Conservation (phyloP, 768 basidiomycete species). For the Pluteus cervinus region DNA sequence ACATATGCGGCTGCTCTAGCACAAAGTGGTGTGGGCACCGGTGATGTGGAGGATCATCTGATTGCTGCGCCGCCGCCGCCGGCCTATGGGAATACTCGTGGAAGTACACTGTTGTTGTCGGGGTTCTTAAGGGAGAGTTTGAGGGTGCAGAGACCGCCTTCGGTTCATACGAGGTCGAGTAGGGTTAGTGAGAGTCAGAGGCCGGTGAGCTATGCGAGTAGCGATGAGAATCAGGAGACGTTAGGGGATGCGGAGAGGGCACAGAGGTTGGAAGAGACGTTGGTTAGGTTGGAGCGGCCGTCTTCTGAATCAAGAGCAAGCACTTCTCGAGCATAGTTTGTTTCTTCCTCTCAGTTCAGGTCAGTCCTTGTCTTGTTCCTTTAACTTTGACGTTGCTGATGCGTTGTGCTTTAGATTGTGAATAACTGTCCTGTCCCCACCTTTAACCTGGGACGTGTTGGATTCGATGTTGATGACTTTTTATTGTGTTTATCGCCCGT, state of each 20-base stretch:
- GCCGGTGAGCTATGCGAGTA: constrained; percentile 50
- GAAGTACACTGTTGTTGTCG: constrained; percentile 55
- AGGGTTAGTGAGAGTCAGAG: constrained; percentile 25
- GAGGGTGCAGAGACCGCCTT: constrained; percentile 40
- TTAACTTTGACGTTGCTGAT: no score
- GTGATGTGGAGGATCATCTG: constrained; percentile 66
- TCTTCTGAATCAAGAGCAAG: no score
- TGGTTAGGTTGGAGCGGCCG: constrained; percentile 38
- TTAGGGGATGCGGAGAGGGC: constrained; percentile 49
- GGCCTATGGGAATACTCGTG: constrained; percentile 71
- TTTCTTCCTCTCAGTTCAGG: no score
- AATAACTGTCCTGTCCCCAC: no score
- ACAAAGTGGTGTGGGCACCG: constrained; percentile 63
- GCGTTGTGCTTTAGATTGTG: no score
- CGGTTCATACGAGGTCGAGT: constrained; percentile 27
- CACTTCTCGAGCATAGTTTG: no score
- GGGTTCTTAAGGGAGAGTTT: constrained; percentile 45
- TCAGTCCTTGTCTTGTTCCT: no score
- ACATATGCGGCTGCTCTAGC: constrained; percentile 69
- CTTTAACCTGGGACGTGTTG: no score
- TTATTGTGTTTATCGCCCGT: no score
- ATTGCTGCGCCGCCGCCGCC: constrained; percentile 70
- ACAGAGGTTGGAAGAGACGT: constrained; percentile 47
- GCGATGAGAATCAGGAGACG: constrained; percentile 53
- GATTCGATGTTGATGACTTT: no score